Percentiles rank a stretch among this genome's conserved stretches.
Evolutionary conservation across 2,329 filamentous ascomycete species (phyloP).

Genomic region (Fusarium guadeloupense): DNA sequence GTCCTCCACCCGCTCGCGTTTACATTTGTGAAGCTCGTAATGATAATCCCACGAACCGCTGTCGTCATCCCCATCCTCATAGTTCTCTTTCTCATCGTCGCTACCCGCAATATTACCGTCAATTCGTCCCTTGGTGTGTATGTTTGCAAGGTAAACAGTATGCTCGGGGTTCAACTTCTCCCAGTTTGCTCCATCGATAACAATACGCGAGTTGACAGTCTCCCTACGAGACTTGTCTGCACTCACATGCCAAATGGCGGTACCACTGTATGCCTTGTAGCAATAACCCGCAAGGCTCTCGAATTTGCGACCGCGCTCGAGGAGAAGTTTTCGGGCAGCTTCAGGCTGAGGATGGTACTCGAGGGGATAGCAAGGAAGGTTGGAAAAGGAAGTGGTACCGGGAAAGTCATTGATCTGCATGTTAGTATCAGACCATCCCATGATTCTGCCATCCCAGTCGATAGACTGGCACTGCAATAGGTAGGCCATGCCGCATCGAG

Average conservation of each 20-base stretch:
- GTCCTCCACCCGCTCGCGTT: background rate
- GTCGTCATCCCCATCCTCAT: background rate
- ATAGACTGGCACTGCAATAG: conserved; percentile 53
- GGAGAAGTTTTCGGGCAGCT: conserved; percentile 47
- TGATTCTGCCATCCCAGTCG: conserved; percentile 59
- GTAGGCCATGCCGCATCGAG: conserved; percentile 52
- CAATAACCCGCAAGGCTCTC: conserved; percentile 57
- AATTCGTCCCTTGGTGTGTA: background rate
- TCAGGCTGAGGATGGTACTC: conserved; percentile 54
- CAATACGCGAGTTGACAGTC: conserved; percentile 45
- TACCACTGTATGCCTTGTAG: conserved; percentile 58
- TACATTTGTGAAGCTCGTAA: background rate
- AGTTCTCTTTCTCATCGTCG: conserved; percentile 27
- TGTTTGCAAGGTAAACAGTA: conserved; percentile 30
- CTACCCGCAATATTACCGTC: background rate
- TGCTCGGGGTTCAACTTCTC: conserved; percentile 45
- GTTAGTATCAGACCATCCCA: conserved; percentile 52
- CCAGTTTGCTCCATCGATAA: conserved; percentile 46
- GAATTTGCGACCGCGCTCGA: conserved; percentile 55
- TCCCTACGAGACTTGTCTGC: conserved; percentile 39
- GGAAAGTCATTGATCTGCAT: conserved; percentile 53
- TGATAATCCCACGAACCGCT: background rate
- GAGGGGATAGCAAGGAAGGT: conserved; percentile 56
- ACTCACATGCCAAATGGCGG: conserved; percentile 46
- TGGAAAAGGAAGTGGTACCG: conserved; percentile 56